Percentiles rank a stretch among this genome's conserved stretches.
Conservation (phyloP, 495 filamentous ascomycete genomes). For the Cercophora sp. region DNA sequence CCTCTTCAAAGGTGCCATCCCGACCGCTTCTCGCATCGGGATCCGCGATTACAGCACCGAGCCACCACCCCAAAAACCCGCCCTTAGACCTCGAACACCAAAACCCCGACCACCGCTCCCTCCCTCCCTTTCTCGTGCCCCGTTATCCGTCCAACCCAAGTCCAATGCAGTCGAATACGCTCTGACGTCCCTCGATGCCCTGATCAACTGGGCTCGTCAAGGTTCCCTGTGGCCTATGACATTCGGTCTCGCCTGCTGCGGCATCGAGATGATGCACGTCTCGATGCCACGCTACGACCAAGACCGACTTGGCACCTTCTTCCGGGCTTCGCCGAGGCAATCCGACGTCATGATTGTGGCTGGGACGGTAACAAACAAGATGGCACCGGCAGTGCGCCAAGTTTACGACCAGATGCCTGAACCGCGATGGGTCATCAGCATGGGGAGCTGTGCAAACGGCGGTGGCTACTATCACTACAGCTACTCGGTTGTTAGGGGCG, state of each 20-base stretch:
- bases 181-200: conserved; percentile 70
- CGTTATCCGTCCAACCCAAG: conserved; percentile 1
- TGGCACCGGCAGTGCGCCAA: conserved; percentile 88
- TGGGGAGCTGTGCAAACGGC: conserved; percentile 90
- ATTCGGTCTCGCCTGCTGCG: conserved; percentile 93
- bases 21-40: no score
- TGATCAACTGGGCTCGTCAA: conserved; percentile 92
- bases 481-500: conserved; percentile 81
- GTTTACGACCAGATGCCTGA: conserved; percentile 99
- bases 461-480: conserved; percentile 94
- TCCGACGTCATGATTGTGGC: conserved; percentile 98
- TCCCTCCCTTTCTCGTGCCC: no score
- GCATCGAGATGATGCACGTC: conserved; percentile 98
- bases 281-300: conserved; percentile 95
- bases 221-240: conserved; percentile 95
- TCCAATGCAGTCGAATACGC: conserved; percentile 68
- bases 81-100: no score
- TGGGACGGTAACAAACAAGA: conserved; percentile 94
- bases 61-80: no score
- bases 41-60: no score
- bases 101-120: no score
- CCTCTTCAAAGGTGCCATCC: no score
- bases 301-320: conserved; percentile 92
- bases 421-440: conserved; percentile 84
- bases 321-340: conserved; percentile 90